A percentile compares a stretch with the other conserved stretches of the same genome.
These are phyloP conservation scores for Kickxella alabastrina DNA, from an alignment of 192 early-diverging fungal species.

Conservation along the genomic window DNA sequence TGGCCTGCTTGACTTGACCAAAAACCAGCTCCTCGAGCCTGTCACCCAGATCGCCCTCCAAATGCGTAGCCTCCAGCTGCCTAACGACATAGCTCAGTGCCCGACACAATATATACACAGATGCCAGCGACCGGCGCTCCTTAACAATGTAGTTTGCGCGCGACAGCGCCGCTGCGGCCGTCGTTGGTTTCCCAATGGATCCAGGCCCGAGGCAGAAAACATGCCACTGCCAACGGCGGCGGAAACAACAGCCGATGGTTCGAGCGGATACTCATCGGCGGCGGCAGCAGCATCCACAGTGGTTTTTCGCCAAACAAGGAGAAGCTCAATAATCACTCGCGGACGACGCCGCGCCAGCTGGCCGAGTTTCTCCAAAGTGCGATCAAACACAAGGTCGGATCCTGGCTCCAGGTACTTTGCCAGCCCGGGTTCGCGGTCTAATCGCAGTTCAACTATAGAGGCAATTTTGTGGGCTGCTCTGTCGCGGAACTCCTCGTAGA, in stretches of 20 bases:
- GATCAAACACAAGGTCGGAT: conserved; percentile 78
- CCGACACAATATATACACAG: conserved; percentile 85
- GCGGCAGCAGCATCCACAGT: conserved; percentile 43
- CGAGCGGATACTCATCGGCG: conserved; percentile 27
- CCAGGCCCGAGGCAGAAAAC: too few species aligned
- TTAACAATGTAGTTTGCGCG: conserved; percentile 40
- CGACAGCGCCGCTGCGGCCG: conserved; percentile 21
- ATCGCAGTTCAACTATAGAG: conserved; percentile 30
- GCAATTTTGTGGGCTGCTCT: conserved; percentile 39
- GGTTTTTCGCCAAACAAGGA: conserved; percentile 74
- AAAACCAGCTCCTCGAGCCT: conserved; percentile 94
- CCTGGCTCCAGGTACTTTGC: conserved; percentile 57
- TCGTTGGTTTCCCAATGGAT: too few species aligned
- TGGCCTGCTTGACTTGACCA: conserved; percentile 77
- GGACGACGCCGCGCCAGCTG: conserved; percentile 79
- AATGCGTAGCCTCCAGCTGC: conserved; percentile 62
- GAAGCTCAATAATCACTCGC: conserved; percentile 74
- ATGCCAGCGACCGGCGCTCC: conserved; percentile 56
- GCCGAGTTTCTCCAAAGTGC: conserved; percentile 71
- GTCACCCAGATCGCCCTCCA: conserved; percentile 79
- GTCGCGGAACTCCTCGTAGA: conserved; percentile 48
- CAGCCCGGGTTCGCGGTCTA: conserved; percentile 64
- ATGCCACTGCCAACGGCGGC: too few species aligned
- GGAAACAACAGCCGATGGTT: conserved; percentile 2
- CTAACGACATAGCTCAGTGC: conserved; percentile 82